Evolutionary conservation across 148 eudicot genomes (phyloP), one percentile per base, ranked within the genome.

Genomic region (Rhododendron griersonianum): DNA sequence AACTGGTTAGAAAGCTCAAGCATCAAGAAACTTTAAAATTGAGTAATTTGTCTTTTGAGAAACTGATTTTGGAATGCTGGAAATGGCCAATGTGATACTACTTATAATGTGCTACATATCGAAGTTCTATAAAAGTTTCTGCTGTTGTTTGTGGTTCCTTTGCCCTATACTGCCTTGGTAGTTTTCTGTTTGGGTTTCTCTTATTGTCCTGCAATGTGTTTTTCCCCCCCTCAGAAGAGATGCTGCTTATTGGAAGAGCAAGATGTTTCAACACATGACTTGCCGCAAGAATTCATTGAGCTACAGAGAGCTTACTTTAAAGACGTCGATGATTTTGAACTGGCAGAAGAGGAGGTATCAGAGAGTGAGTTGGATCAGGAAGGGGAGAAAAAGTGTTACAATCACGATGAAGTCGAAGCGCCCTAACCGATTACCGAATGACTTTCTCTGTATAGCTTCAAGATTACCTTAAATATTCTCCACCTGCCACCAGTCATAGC

Each of bases 271-370:
- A 82, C 67, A 44, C 71, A 37, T 61, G 18, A 25, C 39, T 83
- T 91, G 89, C 90, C 92, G 39, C 81, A 1, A 84, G 92, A 92
- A 59, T 92, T 83, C 80, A 35, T 89, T 83, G 85, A 91, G 81
- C 84, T 88, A 81, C 89, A 89, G 86, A 88, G 67, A 74, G 92
- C 90, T 78, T 89, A 92, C 85, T 92, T 89, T 44, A 79, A 91
- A 86, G 92, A 92, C 50, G 47, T 92, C 45, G 94, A 92, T 57
- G 89, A 87, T 73, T 92, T 88, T 89, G 91, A 91, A 87, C 85
- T 92, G 51, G 80, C 82, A 65, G 92, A 75, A 85, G 94, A 92
- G 86, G 94, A 91, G 86, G 86, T 83, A 75, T 88, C 92, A 35
- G 84, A 86, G 33, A 45, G 69, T 57, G 91, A 91, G 79, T 86